Evolutionary conservation across 2,329 filamentous ascomycete genomes (phyloP).

Genomic region (Aspergillus brasiliensis): DNA sequence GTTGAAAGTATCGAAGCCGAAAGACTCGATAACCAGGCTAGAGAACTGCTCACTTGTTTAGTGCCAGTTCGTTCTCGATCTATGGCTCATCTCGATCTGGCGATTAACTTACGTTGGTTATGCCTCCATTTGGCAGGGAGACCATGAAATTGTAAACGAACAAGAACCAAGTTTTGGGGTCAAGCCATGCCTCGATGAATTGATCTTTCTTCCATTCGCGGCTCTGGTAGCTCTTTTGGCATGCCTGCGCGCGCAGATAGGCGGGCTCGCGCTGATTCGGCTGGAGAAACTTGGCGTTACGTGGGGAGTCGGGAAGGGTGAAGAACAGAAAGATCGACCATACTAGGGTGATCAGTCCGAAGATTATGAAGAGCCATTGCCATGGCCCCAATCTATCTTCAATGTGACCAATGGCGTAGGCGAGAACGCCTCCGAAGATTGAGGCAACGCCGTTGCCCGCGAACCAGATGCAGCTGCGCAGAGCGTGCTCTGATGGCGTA

Average conservation of each 20-base stretch:
- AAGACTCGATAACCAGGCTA: slow-evolving; percentile 18
- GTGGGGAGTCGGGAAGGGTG: slow-evolving; percentile 15
- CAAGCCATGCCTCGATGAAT: slow-evolving; percentile 35
- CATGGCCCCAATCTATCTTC: slow-evolving; percentile 6
- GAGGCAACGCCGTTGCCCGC: slow-evolving; percentile 24
- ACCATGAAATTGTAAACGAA: slow-evolving; percentile 30
- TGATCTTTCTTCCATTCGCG: slow-evolving; percentile 24
- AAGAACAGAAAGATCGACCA: slow-evolving; percentile 13
- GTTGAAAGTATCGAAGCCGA: slow-evolving; percentile 22
- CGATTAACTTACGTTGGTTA: slow-evolving; percentile 21
- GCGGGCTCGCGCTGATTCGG: slow-evolving; percentile 14
- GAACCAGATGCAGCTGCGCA: slow-evolving; percentile 29
- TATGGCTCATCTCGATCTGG: neutral
- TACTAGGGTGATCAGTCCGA: slow-evolving; percentile 17
- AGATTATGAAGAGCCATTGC: slow-evolving; percentile 16
- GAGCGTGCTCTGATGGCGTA: slow-evolving; percentile 27
- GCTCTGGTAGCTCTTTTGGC: slow-evolving; percentile 3
- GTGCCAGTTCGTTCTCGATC: neutral
- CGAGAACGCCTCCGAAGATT: slow-evolving; percentile 25
- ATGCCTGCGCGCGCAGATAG: slow-evolving; percentile 3
- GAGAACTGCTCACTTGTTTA: slow-evolving; percentile 17
- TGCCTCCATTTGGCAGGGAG: slow-evolving; percentile 32
- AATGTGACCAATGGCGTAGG: slow-evolving; percentile 20
- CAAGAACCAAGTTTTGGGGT: slow-evolving; percentile 36
- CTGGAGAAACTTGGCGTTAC: slow-evolving; percentile 13